These are phyloP conservation scores for Cytospora piceicola DNA, from an alignment of 2,329 filamentous ascomycete species.

Conservation along the genomic window DNA sequence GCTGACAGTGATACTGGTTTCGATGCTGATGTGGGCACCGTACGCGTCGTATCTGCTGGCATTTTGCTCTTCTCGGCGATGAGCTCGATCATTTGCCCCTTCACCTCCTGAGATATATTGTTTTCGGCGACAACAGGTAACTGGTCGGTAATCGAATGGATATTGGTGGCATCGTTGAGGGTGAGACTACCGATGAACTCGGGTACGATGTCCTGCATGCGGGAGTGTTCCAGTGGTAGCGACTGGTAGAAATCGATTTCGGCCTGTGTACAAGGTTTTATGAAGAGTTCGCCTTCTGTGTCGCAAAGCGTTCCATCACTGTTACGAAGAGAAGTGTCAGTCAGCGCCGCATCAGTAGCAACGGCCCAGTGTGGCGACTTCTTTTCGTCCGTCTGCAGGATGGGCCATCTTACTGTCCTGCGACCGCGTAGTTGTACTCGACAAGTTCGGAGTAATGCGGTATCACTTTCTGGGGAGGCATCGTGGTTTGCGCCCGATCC, in stretches of 20 bases:
- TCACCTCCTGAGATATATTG: constrained; percentile 47
- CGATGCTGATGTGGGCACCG: constrained; percentile 13
- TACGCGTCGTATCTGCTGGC: constrained; percentile 32
- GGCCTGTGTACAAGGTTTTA: constrained; percentile 87
- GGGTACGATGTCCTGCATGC: constrained; percentile 81
- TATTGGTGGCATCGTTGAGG: constrained; percentile 61
- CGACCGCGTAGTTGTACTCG: constrained; percentile 75
- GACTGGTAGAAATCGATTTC: constrained; percentile 92
- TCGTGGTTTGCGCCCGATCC: constrained; percentile 34
- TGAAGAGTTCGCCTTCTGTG: constrained; percentile 79
- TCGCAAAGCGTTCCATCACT: constrained; percentile 93
- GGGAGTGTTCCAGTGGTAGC: constrained; percentile 63
- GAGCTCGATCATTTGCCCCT: constrained; percentile 41
- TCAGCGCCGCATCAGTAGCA: constrained; percentile 27
- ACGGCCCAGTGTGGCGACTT: background rate
- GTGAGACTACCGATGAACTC: constrained; percentile 79
- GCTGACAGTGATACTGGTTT: constrained; percentile 15
- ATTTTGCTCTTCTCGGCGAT: constrained; percentile 21
- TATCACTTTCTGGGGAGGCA: constrained; percentile 41
- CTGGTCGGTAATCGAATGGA: constrained; percentile 54
- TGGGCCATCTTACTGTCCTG: constrained; percentile 72
- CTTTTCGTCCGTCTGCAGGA: background rate
- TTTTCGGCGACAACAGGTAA: constrained; percentile 50
- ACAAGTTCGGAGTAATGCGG: constrained; percentile 65
- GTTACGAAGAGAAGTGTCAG: constrained; percentile 31